Conservation (phyloP, 2,329 filamentous ascomycete species). For the Ascochyta clinopodiicola region DNA sequence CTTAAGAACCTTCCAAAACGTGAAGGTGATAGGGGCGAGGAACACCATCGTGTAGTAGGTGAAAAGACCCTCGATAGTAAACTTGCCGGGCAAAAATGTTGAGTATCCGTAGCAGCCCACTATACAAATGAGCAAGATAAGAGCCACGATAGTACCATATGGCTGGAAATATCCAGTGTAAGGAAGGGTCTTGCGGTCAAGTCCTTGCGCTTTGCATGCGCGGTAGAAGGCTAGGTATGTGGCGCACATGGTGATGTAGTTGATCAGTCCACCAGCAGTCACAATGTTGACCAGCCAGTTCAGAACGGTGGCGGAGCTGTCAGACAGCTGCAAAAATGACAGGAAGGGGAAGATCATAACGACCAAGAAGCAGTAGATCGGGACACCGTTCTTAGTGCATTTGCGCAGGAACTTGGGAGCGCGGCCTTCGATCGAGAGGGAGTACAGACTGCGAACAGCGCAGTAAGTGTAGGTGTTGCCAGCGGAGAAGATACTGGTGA, state of each 20-base stretch:
- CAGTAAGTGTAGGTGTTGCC: constrained; percentile 64
- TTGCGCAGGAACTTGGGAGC: constrained; percentile 63
- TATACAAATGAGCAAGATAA: constrained; percentile 57
- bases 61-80: constrained; percentile 59
- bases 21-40: constrained; percentile 60
- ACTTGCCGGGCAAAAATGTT: constrained; percentile 57
- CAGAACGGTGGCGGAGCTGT: constrained; percentile 70
- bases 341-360: constrained; percentile 73
- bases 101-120: constrained; percentile 62
- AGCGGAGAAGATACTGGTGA: constrained; percentile 63
- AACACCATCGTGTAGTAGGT: constrained; percentile 61
- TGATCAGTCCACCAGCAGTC: constrained; percentile 68
- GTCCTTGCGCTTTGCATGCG: constrained; percentile 56
- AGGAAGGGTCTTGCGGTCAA: constrained; percentile 58
- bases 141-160: constrained; percentile 58
- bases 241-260: constrained; percentile 58
- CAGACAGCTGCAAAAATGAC: constrained; percentile 75
- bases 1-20: constrained; percentile 69
- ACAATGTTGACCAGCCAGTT: constrained; percentile 75
- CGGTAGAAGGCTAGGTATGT: constrained; percentile 67
- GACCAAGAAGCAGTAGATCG: constrained; percentile 72
- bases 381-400: constrained; percentile 69
- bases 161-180: constrained; percentile 57
- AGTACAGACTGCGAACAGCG: constrained; percentile 60
- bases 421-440: constrained; percentile 60